phyloP scores from a whole-genome alignment of 192 early-diverging fungal genomes.

The Coemansia guatemalensis region DNA sequence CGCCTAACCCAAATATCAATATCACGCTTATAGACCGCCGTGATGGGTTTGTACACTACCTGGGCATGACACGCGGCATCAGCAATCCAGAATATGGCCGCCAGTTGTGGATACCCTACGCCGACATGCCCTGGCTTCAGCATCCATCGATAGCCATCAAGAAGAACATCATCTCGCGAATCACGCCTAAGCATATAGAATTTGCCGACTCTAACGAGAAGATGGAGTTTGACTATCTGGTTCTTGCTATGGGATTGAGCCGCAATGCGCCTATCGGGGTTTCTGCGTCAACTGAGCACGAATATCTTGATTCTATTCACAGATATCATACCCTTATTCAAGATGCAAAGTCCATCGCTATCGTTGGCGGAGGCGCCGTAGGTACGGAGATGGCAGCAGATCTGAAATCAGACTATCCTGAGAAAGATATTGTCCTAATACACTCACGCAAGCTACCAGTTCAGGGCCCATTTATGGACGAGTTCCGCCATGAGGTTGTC shows the following conservation, averaged over 20 bases:
- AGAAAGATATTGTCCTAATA: constrained; percentile 42
- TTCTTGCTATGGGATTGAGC: constrained; percentile 36
- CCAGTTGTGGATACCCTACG: constrained; percentile 40
- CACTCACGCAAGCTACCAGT: constrained; percentile 61
- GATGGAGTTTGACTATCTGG: constrained; percentile 47
- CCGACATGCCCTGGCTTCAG: constrained; percentile 34
- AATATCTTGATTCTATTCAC: constrained; percentile 27
- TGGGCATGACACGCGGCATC: constrained; percentile 40
- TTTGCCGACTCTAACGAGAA: constrained; percentile 25
- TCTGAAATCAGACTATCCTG: constrained; percentile 39
- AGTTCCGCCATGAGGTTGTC: constrained; percentile 49
- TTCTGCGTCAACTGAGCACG: constrained; percentile 20
- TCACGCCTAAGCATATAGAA: constrained; percentile 25
- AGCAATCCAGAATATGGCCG: constrained; percentile 27
- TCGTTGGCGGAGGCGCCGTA: constrained; percentile 75
- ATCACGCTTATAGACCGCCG: constrained; percentile 45
- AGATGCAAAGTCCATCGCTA: constrained; percentile 56
- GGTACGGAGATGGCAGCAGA: constrained; percentile 78
- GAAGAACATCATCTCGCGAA: constrained; percentile 27
- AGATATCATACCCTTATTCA: constrained; percentile 30
- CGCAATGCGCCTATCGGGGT: constrained; percentile 42
- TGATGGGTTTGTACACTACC: constrained; percentile 44
- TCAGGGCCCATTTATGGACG: constrained; percentile 53
- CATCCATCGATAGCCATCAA: constrained; percentile 33
- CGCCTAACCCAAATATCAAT: constrained; percentile 33